Base-by-base conservation (phyloP, 768 basidiomycete species). In the Fibroporia radiculosa region DNA sequence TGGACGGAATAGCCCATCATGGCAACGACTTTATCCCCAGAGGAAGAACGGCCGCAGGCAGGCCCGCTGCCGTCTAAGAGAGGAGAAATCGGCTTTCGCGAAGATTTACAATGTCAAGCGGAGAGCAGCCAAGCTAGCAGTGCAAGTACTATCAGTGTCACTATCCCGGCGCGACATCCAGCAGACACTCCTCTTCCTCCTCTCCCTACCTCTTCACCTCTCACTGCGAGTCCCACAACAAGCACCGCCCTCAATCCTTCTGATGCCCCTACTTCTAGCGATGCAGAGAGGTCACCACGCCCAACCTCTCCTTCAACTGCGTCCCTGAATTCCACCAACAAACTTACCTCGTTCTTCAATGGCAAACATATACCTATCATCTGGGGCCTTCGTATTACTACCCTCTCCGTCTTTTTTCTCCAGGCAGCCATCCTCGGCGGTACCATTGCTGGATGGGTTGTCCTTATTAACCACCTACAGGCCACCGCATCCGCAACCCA, bases 1-100 rank as follows among this genome's bases (percentile, higher is more conserved):
- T 54, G 53, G 49, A 40, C 48, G 52, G 47, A 29, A 29, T 29
- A 33, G 22, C 32, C n/a, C 25, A 35, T 33, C 20, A 44, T 44
- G 42, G 31, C 42, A 35, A 39, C 37, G 16, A 41, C 26, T 19
- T 37, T 42, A 11, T 45, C 42, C 26, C 27, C 40, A 22, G 24
- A 37, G 24, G 45, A 46, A 46, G 14, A 19, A 35, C 43, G 49
- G 41, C 51, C 51, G 27, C 54, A 82, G 67, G 79, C 80, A 54
- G 79, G 68, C 33, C 80, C 81, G 44, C 63, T 82, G 56, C 82
- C 82, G 42, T 59, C 56, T 34, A 84, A 83, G 59, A 68, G 72
- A 16, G 83, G 81, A 22, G 82, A 84, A 56, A 77, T 85, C 41
- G 82, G 82, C 18, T 85, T 67, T 55, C 48, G 66, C 23, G 78